phyloP scores from a whole-genome alignment of 129 eudicot genomes.

The Oenanthe sinensis region DNA sequence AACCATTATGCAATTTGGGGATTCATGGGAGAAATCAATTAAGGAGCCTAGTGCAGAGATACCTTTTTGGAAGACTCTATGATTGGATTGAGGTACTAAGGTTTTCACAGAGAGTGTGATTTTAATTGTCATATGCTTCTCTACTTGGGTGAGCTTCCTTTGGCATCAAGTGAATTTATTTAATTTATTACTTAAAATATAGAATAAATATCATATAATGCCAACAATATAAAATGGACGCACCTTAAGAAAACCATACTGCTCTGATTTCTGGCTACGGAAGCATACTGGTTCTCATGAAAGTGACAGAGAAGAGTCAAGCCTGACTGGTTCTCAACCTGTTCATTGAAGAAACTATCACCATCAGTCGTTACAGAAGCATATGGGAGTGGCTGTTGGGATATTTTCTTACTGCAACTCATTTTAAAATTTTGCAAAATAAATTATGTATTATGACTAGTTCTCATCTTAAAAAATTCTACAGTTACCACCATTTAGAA shows the following conservation, averaged over 20 bases:
- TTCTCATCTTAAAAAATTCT: not conserved
- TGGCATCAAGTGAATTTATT: not conserved
- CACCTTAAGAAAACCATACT: slow-evolving; percentile 61
- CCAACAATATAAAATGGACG: slow-evolving; percentile 1
- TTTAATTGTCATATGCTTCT: not conserved
- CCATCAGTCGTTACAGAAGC: not conserved
- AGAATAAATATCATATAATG: slow-evolving; percentile 2
- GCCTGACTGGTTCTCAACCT: slow-evolving; percentile 87
- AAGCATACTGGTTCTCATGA: slow-evolving; percentile 46
- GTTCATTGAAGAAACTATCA: slow-evolving; percentile 23
- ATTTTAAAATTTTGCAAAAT: not conserved
- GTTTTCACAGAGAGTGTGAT: not conserved
- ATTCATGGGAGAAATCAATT: not conserved
- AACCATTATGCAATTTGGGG: not conserved
- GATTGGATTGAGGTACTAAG: not conserved
- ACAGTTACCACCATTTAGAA: not conserved
- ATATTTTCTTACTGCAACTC: not conserved
- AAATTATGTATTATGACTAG: not conserved
- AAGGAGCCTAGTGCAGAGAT: not conserved
- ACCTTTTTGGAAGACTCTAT: not conserved
- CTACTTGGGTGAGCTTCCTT: not conserved
- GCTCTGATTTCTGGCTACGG: slow-evolving; percentile 60
- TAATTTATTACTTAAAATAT: not conserved
- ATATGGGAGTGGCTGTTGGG: not conserved
- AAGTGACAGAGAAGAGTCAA: slow-evolving; percentile 62